Percentiles rank a stretch among this genome's conserved stretches.
Conservation (phyloP, 2,329 filamentous ascomycete species). For the Eutypa lata region DNA sequence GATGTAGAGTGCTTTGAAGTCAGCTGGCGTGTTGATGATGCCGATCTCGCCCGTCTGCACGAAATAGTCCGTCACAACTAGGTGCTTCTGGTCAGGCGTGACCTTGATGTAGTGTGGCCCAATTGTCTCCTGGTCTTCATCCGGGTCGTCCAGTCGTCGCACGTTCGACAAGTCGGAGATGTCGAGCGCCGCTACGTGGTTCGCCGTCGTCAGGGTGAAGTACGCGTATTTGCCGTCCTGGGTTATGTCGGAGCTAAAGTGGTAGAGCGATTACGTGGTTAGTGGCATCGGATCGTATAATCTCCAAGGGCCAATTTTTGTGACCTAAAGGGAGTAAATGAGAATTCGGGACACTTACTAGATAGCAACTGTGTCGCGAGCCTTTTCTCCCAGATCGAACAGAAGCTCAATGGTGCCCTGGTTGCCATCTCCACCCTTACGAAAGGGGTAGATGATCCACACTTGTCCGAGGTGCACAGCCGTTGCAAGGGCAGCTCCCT, state of each 20-base stretch:
- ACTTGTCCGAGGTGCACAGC: constrained; percentile 58
- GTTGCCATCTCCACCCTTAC: constrained; percentile 50
- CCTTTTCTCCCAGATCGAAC: constrained; percentile 55
- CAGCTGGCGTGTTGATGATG: constrained; percentile 57
- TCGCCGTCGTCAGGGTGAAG: constrained; percentile 57
- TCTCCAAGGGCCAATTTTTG: no score
- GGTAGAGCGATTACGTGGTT: neutral
- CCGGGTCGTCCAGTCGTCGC: constrained; percentile 58
- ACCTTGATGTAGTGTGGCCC: constrained; percentile 64
- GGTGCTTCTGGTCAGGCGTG: constrained; percentile 60
- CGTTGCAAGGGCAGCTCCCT: constrained; percentile 56
- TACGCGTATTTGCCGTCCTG: constrained; percentile 57
- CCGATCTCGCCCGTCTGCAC: constrained; percentile 60
- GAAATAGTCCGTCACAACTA: constrained; percentile 65
- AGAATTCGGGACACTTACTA: constrained; percentile 35
- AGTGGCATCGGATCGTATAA: neutral
- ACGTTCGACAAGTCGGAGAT: constrained; percentile 58
- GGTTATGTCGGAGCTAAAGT: constrained; percentile 49
- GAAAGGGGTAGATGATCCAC: constrained; percentile 64
- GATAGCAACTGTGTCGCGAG: constrained; percentile 54
- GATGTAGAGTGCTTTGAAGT: constrained; percentile 62
- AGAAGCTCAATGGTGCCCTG: constrained; percentile 57
- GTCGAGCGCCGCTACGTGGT: constrained; percentile 61
- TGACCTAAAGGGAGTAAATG: no score
- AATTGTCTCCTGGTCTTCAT: constrained; percentile 56